phyloP scores from a whole-genome alignment of 2,329 filamentous ascomycete species.

The Fusarium lateritium region DNA sequence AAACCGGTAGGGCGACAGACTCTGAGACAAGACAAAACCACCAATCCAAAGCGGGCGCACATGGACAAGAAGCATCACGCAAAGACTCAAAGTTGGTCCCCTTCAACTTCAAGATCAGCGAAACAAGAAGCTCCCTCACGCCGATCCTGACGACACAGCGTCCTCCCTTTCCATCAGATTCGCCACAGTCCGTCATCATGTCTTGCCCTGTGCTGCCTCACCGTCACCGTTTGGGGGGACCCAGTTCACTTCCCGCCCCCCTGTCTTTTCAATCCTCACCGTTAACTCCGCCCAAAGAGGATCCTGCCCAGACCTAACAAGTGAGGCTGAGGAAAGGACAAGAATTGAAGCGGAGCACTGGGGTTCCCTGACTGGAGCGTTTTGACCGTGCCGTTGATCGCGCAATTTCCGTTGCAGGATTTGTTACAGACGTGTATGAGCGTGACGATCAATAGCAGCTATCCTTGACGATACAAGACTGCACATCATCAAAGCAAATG shows the following conservation, averaged over 20 bases:
- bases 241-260: slow-evolving; percentile 32
- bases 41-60: slow-evolving; percentile 17
- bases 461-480: slow-evolving; percentile 6
- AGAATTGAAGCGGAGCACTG: neutral
- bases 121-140: slow-evolving; percentile 8
- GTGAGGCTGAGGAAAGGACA: slow-evolving; percentile 35
- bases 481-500: slow-evolving; percentile 27
- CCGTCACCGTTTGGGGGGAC: slow-evolving; percentile 20
- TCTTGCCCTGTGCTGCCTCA: slow-evolving; percentile 20
- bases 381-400: slow-evolving; percentile 22
- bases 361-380: slow-evolving; percentile 19
- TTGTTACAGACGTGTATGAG: slow-evolving; percentile 46
- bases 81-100: neutral
- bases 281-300: slow-evolving; percentile 2
- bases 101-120: neutral
- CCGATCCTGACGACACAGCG: slow-evolving; percentile 37
- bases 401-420: slow-evolving; percentile 44
- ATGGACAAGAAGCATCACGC: neutral
- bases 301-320: slow-evolving; percentile 10
- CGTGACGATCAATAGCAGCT: slow-evolving; percentile 7
- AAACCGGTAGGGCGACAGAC: slow-evolving; percentile 12
- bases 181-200: slow-evolving; percentile 29
- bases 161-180: slow-evolving; percentile 9
- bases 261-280: slow-evolving; percentile 21
- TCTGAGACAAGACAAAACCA: slow-evolving; percentile 29